Conservation (phyloP, 78 protist species). For the Neovahlkampfia damariscottae region DNA sequence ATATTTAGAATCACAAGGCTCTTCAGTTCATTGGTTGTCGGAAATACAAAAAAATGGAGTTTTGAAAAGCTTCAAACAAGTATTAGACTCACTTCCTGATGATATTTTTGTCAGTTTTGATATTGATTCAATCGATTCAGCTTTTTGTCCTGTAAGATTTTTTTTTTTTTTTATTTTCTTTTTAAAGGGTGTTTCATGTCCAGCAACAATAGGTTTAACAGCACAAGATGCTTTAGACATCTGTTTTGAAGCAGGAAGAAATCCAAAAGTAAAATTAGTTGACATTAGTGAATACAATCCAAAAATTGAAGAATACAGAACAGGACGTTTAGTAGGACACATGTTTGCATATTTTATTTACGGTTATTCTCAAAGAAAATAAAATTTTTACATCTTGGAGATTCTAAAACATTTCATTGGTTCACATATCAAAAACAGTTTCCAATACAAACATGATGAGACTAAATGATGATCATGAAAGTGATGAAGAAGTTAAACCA, state of each 20-base stretch:
- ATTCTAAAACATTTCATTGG: no score
- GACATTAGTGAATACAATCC: slow-evolving; percentile 42
- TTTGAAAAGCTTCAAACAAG: background rate
- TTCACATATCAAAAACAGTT: no score
- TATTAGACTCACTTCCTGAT: slow-evolving; percentile 6
- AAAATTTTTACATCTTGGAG: background rate
- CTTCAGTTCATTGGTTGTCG: slow-evolving; percentile 15
- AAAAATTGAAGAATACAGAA: slow-evolving; percentile 30
- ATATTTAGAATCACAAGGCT: background rate
- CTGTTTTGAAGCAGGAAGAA: slow-evolving; percentile 17
- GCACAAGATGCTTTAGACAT: slow-evolving; percentile 36
- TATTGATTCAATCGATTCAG: slow-evolving; percentile 19
- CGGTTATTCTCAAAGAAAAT: slow-evolving; percentile 10
- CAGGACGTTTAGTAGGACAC: slow-evolving; percentile 11
- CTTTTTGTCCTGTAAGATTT: slow-evolving; percentile 29
- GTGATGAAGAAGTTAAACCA: no score
- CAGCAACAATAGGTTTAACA: slow-evolving; percentile 25
- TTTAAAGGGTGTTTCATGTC: slow-evolving; percentile 43
- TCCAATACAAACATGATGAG: no score
- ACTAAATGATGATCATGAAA: no score
- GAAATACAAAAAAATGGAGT: background rate
- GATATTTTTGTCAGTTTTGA: slow-evolving; percentile 40
- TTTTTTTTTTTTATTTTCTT: no score
- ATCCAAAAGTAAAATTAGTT: slow-evolving; percentile 16
- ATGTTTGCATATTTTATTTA: slow-evolving; percentile 35